Conservation (phyloP, 2,329 filamentous ascomycete species). For the Fusarium pininemorale region DNA sequence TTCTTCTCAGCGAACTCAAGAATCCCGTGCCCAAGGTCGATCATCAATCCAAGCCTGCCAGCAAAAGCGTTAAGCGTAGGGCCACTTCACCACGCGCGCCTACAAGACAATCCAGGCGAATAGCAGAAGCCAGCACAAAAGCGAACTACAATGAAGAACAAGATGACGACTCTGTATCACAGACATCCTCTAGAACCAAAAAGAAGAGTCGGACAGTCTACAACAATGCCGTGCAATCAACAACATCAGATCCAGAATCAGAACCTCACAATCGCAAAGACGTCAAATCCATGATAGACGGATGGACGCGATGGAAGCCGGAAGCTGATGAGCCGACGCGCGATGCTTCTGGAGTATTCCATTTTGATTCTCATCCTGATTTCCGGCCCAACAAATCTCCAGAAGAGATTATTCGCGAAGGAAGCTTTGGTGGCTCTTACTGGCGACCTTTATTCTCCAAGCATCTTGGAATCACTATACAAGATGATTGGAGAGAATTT, state of each 20-base stretch:
- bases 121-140: background rate
- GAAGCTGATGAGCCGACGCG: background rate
- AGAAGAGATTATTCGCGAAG: conserved; percentile 12
- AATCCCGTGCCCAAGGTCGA: background rate
- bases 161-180: background rate
- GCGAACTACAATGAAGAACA: background rate
- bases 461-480: background rate
- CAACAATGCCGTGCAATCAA: background rate
- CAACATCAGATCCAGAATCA: background rate
- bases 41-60: background rate
- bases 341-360: background rate
- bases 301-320: background rate
- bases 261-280: background rate
- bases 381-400: conserved; percentile 19
- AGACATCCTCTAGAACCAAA: too few relatives aligned
- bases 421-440: conserved; percentile 21
- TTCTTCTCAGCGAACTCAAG: background rate
- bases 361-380: background rate
- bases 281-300: background rate
- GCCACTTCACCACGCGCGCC: background rate
- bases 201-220: background rate
- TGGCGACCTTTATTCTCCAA: conserved; percentile 10
- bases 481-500: conserved; percentile 8
- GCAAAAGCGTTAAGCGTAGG: background rate
- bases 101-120: conserved; percentile 7